Base-by-base conservation (phyloP, 2,329 filamentous ascomycete species). In the Tolypocladium ophioglossoides region DNA sequence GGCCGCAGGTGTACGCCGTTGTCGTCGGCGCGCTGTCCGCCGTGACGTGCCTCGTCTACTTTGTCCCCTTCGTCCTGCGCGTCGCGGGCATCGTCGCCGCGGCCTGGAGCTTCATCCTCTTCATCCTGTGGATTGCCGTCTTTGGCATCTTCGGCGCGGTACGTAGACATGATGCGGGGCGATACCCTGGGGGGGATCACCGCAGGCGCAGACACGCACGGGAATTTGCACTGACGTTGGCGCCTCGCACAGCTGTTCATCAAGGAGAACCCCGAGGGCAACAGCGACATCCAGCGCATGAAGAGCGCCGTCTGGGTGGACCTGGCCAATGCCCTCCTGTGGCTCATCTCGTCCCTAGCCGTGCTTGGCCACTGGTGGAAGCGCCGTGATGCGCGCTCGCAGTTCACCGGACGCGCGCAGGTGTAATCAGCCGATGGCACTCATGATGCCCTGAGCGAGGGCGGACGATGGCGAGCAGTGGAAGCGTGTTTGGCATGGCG, bases 241-340 rank as follows among this genome's bases (percentile, higher is more conserved):
- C 37, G 40, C n/a, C 47, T 39, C 44, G 22, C 32, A 35, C 57
- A 78, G 71, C 72, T 92, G 77, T 96, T 86, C 74, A 87, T 95
- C 65, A 70, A 80, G 53, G 84, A 84, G 63, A 68, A 89, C 55
- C 68, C 84, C 0, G 75, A 86, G 66, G 84, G 83, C 16, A 78
- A 88, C 65, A 62, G 63, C 41, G 83, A 78, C 51, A 78, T 92
- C 55, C 72, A 76, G 60, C 79, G 88, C 54, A 95, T 96, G 90
- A 90, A 91, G 73, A 84, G 85, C 65, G 88, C 89, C 6, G 88
- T 94, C 18, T 95, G 89, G 87, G 77, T 95, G 48, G 87, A 92
- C 68, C 69, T 95, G 51, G 74, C 80, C 49, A 89, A 86, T 66
- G 79, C 89, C 68, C 66, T 89, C 16, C 75, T 96, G 51, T 96